Percentiles rank a stretch among this genome's conserved stretches.
These are phyloP conservation scores for Lichtheimia ramosa DNA, from an alignment of 371 early-diverging fungal species.

Conservation along the genomic window DNA sequence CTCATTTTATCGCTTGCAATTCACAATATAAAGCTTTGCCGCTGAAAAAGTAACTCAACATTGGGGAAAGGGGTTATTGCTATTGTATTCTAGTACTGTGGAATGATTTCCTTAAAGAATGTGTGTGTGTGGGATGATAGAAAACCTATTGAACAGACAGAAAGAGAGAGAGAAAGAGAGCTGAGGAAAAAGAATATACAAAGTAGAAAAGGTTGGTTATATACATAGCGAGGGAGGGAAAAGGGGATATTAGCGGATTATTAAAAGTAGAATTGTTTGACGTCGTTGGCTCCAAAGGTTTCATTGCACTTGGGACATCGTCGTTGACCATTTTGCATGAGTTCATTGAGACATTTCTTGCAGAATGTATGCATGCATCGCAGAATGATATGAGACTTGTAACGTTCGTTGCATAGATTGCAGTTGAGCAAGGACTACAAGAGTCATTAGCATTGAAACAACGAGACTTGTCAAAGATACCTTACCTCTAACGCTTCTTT, in stretches of 20 bases:
- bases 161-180: neutral
- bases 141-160: too few species aligned
- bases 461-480: neutral
- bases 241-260: neutral
- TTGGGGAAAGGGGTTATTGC: too few species aligned
- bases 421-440: conserved; percentile 83
- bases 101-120: too few species aligned
- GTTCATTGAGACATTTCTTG: conserved; percentile 89
- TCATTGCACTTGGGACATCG: conserved; percentile 98
- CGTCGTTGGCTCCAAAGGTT: conserved; percentile 90
- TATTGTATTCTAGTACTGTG: too few species aligned
- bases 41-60: too few species aligned
- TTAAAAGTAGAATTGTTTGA: conserved; percentile 87
- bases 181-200: conserved; percentile 2
- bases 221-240: conserved; percentile 5
- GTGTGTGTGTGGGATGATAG: too few species aligned
- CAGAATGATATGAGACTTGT: conserved; percentile 82
- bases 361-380: conserved; percentile 98
- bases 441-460: neutral
- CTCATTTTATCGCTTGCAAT: conserved; percentile 4
- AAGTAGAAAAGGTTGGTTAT: neutral
- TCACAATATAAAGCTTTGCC: too few species aligned
- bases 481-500: conserved; percentile 45
- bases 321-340: conserved; percentile 91
- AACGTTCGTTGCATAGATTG: conserved; percentile 78